Evolutionary conservation across 106 monocot genomes (phyloP), one percentile per base, ranked within the genome.

Genomic region (Platanthera zijinensis): DNA sequence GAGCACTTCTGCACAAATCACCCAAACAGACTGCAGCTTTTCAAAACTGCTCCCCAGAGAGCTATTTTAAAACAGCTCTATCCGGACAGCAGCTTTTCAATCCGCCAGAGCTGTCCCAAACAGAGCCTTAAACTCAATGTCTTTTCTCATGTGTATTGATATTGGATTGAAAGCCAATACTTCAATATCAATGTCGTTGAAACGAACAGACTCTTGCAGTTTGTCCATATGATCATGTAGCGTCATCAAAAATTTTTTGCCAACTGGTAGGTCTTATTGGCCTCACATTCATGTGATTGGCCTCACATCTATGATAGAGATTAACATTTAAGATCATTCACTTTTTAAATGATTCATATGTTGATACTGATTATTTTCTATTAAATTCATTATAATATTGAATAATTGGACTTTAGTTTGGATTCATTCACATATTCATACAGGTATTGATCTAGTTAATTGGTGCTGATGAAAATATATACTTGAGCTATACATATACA

Each of bases 271-370:
- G 90, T 86, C 85, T 94, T 54, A 85, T 94, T 82, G 94, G 94
- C 11, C 88, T 90, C 74, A 94, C 94, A 62, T 94, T n/a, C n/a
- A n/a, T n/a, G n/a, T n/a, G n/a, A 85, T 94, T 82, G 94, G 94
- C 11, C 88, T 90, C 74, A 94, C 94, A 62, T 94, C 94, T 50
- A 90, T 94, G 50, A 90, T 90, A 86, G 90, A 94, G 88, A 90
- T 94, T 48, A 69, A 81, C 9, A 21, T 83, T 80, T 13, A 10
- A 69, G 19, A 28, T 15, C 9, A 3, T 63, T 11, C 49, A 7
- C 11, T 52, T 52, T 52, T 52, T 52, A 7, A 15, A 14, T 15
- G 15, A n/a, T 21, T 12, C 54, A 0, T 25, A 25, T 25, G 25
- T 25, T 25, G 25, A 0, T 25, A 25, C 25, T 25, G 25, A 25